These are phyloP conservation scores for Colletotrichum sidae DNA, from an alignment of 2,329 filamentous ascomycete genomes.

Conservation along the genomic window DNA sequence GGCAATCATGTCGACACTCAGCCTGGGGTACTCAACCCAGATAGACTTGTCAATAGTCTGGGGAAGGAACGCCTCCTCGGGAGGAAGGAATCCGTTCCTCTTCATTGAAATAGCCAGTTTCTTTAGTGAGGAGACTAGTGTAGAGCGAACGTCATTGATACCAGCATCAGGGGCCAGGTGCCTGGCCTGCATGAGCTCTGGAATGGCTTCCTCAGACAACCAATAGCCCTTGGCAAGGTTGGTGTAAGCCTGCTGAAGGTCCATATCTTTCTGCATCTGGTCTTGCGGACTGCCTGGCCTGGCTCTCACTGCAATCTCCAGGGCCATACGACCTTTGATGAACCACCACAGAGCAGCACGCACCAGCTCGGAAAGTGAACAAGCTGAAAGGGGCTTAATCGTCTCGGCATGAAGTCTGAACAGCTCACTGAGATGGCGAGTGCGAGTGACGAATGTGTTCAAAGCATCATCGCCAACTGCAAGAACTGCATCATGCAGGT, in stretches of 20 bases:
- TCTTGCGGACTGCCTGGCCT: conserved; percentile 66
- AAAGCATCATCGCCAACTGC: conserved; percentile 74
- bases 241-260: conserved; percentile 82
- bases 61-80: conserved; percentile 75
- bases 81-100: conserved; percentile 81
- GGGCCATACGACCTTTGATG: conserved; percentile 78
- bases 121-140: conserved; percentile 73
- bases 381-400: conserved; percentile 72
- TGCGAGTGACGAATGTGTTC: conserved; percentile 75
- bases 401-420: conserved; percentile 84
- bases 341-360: conserved; percentile 91
- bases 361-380: conserved; percentile 74
- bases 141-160: conserved; percentile 64
- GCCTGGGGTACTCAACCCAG: conserved; percentile 81
- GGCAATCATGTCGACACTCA: conserved; percentile 77
- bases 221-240: conserved; percentile 89
- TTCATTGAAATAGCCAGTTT: conserved; percentile 87
- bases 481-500: conserved; percentile 54
- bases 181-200: conserved; percentile 59
- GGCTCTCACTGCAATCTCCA: conserved; percentile 79
- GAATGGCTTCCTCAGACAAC: conserved; percentile 71
- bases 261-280: conserved; percentile 64
- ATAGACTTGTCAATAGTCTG: conserved; percentile 84
- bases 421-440: conserved; percentile 78
- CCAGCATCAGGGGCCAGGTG: conserved; percentile 57